These are phyloP conservation scores for Pseudogymnoascus sp. DNA, from an alignment of 2,329 filamentous ascomycete genomes.

Conservation along the genomic window DNA sequence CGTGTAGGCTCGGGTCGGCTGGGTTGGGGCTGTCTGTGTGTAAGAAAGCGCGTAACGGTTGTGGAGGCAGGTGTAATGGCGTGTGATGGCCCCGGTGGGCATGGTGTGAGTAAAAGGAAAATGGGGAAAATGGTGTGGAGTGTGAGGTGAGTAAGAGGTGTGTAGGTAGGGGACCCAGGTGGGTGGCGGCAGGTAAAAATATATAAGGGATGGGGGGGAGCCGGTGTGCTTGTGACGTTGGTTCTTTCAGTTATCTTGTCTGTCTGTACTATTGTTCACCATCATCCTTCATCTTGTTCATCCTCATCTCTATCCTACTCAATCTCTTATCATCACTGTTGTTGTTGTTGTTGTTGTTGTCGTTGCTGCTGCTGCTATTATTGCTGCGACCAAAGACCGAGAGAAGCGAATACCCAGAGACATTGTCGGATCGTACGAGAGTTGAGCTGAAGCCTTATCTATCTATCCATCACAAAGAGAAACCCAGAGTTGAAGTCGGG, in stretches of 20 bases:
- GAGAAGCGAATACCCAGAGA: not conserved
- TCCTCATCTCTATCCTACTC: not conserved
- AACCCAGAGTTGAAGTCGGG: not conserved
- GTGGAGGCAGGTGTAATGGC: not conserved
- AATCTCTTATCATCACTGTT: not conserved
- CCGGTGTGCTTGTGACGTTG: not conserved
- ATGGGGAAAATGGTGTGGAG: too few relatives aligned
- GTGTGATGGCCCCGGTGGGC: not conserved
- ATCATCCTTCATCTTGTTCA: not conserved
- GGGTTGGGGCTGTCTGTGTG: not conserved
- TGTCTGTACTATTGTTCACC: too few relatives aligned
- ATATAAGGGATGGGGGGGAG: not conserved
- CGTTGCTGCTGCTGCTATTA: not conserved
- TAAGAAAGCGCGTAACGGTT: too few relatives aligned
- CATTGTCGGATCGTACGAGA: not conserved
- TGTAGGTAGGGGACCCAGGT: not conserved
- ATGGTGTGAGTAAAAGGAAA: not conserved
- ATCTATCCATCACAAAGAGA: not conserved
- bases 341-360: not conserved
- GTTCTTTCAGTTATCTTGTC: not conserved
- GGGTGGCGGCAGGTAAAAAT: not conserved
- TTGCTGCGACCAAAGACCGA: not conserved
- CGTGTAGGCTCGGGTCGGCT: not conserved
- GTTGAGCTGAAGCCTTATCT: not conserved
- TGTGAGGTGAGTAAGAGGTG: not conserved